Percentiles rank a stretch among this genome's conserved stretches.
phyloP scores from a whole-genome alignment of 495 filamentous ascomycete genomes.

The Amphirosellinia nigrospora region DNA sequence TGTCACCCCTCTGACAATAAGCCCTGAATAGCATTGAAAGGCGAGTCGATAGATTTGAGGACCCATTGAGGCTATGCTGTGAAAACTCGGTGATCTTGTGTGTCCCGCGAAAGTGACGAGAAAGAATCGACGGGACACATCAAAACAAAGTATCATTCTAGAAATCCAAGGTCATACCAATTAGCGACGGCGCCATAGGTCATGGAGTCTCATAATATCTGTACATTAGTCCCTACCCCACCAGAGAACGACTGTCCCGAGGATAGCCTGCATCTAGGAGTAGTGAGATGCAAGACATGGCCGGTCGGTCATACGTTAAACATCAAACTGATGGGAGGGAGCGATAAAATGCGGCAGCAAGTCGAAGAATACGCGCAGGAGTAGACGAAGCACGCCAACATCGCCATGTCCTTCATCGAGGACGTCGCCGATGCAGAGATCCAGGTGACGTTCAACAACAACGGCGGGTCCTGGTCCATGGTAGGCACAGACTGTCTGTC shows the following conservation, averaged over 20 bases:
- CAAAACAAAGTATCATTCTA: neutral
- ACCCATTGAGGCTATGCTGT: too few species aligned
- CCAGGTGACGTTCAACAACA: slow-evolving; percentile 10
- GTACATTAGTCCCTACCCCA: neutral
- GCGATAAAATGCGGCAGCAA: slow-evolving; percentile 12
- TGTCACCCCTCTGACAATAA: neutral
- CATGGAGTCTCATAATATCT: slow-evolving; percentile 1
- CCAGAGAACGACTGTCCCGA: slow-evolving; percentile 6
- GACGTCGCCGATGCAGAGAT: neutral
- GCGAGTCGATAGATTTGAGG: too few species aligned
- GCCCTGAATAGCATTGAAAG: neutral
- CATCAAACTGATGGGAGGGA: slow-evolving; percentile 4
- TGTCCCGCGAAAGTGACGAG: neutral
- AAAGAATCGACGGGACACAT: neutral
- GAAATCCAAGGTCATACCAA: neutral
- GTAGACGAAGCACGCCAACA: slow-evolving; percentile 32
- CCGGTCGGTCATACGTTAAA: slow-evolving; percentile 2
- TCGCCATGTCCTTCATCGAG: slow-evolving; percentile 30
- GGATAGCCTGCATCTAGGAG: neutral
- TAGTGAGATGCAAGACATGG: slow-evolving; percentile 6
- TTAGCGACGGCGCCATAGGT: neutral
- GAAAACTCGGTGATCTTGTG: too few species aligned
- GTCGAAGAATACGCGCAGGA: slow-evolving; percentile 29
- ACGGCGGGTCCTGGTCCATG: slow-evolving; percentile 14
- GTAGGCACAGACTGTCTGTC: neutral